phyloP scores from a whole-genome alignment of 306 rosid genomes.

The Macrotyloma uniflorum region DNA sequence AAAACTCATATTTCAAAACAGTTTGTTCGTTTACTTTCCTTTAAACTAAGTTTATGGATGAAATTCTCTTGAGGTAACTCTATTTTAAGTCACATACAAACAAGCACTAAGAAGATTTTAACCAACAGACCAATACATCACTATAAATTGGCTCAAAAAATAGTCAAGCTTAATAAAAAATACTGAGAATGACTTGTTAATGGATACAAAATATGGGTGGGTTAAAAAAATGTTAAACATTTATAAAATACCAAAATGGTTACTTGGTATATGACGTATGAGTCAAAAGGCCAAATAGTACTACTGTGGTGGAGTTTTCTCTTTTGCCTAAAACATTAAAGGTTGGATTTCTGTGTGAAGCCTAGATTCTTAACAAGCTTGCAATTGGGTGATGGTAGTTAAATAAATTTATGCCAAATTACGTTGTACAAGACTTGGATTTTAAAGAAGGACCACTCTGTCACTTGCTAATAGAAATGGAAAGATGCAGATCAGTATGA shows the following conservation, averaged over 20 bases:
- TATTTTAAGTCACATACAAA: not conserved
- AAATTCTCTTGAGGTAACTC: not conserved
- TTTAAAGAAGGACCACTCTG: slow-evolving; percentile 17
- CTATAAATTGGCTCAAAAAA: not conserved
- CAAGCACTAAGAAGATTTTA: not conserved
- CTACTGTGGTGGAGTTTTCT: not conserved
- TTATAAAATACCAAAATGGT: not conserved
- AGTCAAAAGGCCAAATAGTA: not conserved
- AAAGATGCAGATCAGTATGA: not conserved
- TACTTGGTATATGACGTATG: not conserved
- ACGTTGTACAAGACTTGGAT: not conserved
- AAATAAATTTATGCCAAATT: not conserved
- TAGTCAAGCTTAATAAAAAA: not conserved
- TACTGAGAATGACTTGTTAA: not conserved
- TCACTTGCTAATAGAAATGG: not conserved
- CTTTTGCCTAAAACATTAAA: not conserved
- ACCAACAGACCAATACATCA: not conserved
- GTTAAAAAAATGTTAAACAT: not conserved
- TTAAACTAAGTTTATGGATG: not conserved
- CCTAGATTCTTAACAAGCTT: not conserved
- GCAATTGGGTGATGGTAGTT: not conserved
- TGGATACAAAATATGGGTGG: not conserved
- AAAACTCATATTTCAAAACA: not conserved
- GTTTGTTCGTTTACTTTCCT: not conserved
- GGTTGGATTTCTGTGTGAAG: not conserved